Evolutionary conservation across 257 asterid genomes (phyloP).

Genomic region (Primulina eburnea): DNA sequence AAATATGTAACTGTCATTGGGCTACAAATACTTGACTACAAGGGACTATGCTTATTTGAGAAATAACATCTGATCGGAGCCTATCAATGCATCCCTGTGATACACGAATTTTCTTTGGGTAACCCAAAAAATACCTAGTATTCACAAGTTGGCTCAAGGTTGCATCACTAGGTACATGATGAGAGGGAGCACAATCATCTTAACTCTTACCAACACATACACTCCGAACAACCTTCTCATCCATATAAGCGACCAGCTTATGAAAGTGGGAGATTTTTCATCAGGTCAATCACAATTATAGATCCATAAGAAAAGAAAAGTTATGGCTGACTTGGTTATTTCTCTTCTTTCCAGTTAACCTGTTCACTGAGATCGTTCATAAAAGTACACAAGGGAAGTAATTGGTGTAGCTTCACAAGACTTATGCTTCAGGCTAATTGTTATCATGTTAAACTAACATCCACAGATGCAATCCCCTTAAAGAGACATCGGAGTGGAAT

Average conservation of each 20-base stretch:
- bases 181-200: not conserved
- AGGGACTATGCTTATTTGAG: not conserved
- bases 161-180: not conserved
- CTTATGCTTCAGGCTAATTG: not conserved
- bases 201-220: no score
- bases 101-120: no score
- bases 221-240: not conserved
- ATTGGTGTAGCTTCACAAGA: not conserved
- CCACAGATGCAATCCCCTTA: not conserved
- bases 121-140: no score
- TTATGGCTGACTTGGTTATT: not conserved
- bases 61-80: no score
- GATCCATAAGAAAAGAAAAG: not conserved
- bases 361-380: constrained; percentile 1
- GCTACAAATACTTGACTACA: not conserved
- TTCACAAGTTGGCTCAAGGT: not conserved
- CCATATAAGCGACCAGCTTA: not conserved
- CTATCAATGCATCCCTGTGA: no score
- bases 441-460: not conserved
- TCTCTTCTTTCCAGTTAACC: not conserved
- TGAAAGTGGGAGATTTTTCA: not conserved
- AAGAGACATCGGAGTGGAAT: not conserved
- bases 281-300: not conserved
- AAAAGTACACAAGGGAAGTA: not conserved
- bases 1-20: not conserved